phyloP scores from a whole-genome alignment of 352 stramenopile genomes.

The Discostella stelligera region DNA sequence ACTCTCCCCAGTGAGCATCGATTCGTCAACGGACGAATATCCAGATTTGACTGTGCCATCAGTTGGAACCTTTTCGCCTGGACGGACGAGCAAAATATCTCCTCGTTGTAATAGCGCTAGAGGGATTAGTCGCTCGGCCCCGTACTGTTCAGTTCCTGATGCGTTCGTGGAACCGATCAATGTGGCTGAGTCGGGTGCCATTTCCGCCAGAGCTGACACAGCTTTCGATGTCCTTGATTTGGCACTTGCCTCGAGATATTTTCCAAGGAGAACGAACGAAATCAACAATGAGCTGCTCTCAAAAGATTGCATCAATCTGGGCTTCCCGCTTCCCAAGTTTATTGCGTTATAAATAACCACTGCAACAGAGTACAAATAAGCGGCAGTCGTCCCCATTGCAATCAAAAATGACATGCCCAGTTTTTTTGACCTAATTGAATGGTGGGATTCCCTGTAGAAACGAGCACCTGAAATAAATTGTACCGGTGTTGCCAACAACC shows the following conservation, averaged over 20 bases:
- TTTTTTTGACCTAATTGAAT: constrained; percentile 85
- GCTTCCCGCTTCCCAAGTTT: constrained; percentile 21
- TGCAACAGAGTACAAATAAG: constrained; percentile 93
- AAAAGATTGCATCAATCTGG: constrained; percentile 87
- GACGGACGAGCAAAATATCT: constrained; percentile 92
- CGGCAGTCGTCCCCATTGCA: constrained; percentile 92
- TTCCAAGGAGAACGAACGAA: constrained; percentile 97
- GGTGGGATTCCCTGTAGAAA: constrained; percentile 93
- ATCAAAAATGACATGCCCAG: constrained; percentile 97
- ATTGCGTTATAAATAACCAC: constrained; percentile 67
- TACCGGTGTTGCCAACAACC: constrained; percentile 89
- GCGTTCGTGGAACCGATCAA: constrained; percentile 85
- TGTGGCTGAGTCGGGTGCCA: constrained; percentile 93
- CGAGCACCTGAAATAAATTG: constrained; percentile 91
- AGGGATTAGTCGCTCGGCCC: constrained; percentile 56
- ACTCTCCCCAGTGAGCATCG: constrained; percentile 96
- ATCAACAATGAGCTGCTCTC: constrained; percentile 98
- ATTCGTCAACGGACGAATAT: constrained; percentile 90
- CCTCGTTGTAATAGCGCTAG: constrained; percentile 86
- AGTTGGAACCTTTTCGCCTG: constrained; percentile 88
- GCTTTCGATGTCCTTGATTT: constrained; percentile 92
- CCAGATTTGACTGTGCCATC: constrained; percentile 91
- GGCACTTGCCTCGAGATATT: constrained; percentile 93
- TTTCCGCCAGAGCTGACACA: constrained; percentile 92
- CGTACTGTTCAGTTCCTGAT: constrained; percentile 1